Base-by-base conservation (phyloP, 805 yeast species). In the Barnettozyma siamensis region DNA sequence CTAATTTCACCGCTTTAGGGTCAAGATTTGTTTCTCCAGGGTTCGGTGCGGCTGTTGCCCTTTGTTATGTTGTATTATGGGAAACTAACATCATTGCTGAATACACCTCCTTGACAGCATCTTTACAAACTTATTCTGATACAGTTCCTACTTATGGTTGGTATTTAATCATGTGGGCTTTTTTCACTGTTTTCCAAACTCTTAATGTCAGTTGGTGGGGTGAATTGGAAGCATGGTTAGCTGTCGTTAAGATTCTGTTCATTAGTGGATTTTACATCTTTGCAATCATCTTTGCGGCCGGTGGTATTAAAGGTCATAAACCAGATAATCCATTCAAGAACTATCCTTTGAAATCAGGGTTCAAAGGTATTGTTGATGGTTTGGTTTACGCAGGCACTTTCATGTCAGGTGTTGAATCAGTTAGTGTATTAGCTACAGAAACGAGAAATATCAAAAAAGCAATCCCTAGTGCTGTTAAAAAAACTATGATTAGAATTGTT, bases 391-490 rank as follows among this genome's bases (percentile, higher is more conserved):
- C 89, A 19, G 83, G 84, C 26, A 81, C 81, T 62, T 82, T 87
- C 28, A 80, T 75, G 59, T 88, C 82, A 59, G 89, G 89, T 60
- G 79, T 83, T 42, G 93, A 83, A 60, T 71, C 81, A 59, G 78
- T 81, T 24, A 87, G 87, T 56, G 69, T 83, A 33, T 70, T 85
- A n/a, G 83, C 85, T 15, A 85, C 88, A 55, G 93, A 83, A 64
- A 70, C 83, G 29, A 69, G 72, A 28, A 78, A 79, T 58, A 87
- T 88, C 40, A 69, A 81, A 59, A 80, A 76, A 52, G 63, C 85
- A 26, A 80, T 83, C 40, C 88, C 89, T 40, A 69, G 72, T 38
- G 88, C 89, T 28, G 77, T 80, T 50, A 76, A 70, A 53, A 78
- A 77, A 52, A 86, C 83, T 26, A 69, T 81, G 37, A 65, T 72